These are phyloP conservation scores for Talaromyces sp. DNA, from an alignment of 2,329 filamentous ascomycete genomes.

Conservation along the genomic window DNA sequence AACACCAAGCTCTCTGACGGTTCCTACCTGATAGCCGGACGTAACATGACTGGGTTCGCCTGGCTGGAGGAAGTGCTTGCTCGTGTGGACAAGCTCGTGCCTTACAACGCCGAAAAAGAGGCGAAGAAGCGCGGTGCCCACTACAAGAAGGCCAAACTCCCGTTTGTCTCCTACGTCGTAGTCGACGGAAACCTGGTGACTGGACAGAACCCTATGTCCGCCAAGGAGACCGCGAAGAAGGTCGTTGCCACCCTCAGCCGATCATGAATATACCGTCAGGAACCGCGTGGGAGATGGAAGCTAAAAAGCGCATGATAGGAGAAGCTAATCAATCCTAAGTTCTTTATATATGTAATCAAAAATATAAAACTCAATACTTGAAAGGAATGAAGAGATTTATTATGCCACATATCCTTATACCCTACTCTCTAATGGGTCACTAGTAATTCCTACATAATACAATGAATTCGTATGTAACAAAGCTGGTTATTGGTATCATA, in stretches of 20 bases:
- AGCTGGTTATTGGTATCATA: neutral
- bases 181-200: conserved; percentile 13
- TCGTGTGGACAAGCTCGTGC: conserved; percentile 11
- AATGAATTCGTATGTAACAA: too few species aligned
- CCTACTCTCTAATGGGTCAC: too few species aligned
- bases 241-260: conserved; percentile 8
- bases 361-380: too few species aligned
- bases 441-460: too few species aligned
- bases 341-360: too few species aligned
- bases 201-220: conserved; percentile 14
- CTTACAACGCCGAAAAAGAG: conserved; percentile 12
- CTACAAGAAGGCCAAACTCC: conserved; percentile 10
- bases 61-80: conserved; percentile 35
- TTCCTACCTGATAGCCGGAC: conserved; percentile 31
- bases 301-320: too few species aligned
- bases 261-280: neutral
- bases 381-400: too few species aligned
- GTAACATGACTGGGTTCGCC: conserved; percentile 39
- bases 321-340: too few species aligned
- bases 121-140: conserved; percentile 12
- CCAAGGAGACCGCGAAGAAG: conserved; percentile 14
- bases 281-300: too few species aligned
- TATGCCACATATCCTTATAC: too few species aligned
- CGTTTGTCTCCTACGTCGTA: conserved; percentile 14
- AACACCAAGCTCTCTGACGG: conserved; percentile 38